Evolutionary conservation across 2,329 filamentous ascomycete genomes (phyloP).

Genomic region (Pseudofabraea citricarpa): DNA sequence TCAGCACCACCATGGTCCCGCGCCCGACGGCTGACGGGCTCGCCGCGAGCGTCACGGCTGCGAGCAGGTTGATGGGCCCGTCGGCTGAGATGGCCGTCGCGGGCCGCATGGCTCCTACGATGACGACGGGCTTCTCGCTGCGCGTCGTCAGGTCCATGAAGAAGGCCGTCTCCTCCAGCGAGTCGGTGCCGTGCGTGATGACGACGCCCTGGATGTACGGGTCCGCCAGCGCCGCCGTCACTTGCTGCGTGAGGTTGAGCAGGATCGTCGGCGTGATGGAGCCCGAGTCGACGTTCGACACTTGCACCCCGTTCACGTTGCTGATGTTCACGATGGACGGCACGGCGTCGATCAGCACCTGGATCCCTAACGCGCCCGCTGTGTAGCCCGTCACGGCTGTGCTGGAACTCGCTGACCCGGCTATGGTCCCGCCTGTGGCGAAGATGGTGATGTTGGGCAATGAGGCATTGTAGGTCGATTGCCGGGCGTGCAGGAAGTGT

Average conservation of each 20-base stretch:
- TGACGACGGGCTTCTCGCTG: slow-evolving; percentile 52
- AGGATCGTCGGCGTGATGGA: slow-evolving; percentile 44
- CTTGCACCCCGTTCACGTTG: slow-evolving; percentile 48
- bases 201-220: slow-evolving; percentile 42
- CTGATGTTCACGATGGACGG: slow-evolving; percentile 49
- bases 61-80: slow-evolving; percentile 57
- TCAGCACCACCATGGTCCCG: slow-evolving; percentile 56
- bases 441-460: slow-evolving; percentile 21
- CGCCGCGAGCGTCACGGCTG: slow-evolving; percentile 52
- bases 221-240: slow-evolving; percentile 37
- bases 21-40: slow-evolving; percentile 39
- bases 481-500: too few species aligned
- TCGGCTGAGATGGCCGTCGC: slow-evolving; percentile 58
- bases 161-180: slow-evolving; percentile 59
- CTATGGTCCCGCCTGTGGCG: slow-evolving; percentile 50
- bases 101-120: slow-evolving; percentile 60
- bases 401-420: slow-evolving; percentile 42
- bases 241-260: slow-evolving; percentile 40
- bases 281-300: slow-evolving; percentile 43
- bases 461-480: too few species aligned
- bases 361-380: slow-evolving; percentile 28
- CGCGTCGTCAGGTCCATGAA: slow-evolving; percentile 55
- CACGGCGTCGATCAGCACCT: slow-evolving; percentile 46
- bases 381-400: slow-evolving; percentile 51
- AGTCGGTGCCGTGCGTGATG: slow-evolving; percentile 62